These are phyloP conservation scores for Bullera alba DNA, from an alignment of 768 basidiomycete species.

Conservation along the genomic window DNA sequence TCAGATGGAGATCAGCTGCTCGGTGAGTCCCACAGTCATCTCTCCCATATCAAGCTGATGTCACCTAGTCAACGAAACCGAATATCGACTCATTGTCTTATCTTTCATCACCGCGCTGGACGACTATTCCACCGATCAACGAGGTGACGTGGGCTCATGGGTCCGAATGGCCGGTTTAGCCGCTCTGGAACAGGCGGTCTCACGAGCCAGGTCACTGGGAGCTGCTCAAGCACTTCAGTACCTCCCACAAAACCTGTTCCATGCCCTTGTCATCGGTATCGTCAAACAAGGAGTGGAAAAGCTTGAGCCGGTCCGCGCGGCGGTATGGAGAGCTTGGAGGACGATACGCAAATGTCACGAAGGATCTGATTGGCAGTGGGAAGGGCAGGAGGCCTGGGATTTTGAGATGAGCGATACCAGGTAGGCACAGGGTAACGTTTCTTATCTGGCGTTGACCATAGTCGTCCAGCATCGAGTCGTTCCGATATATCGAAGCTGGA, in stretches of 20 bases:
- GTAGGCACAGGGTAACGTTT: conserved; percentile 3
- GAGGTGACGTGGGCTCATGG: conserved; percentile 97
- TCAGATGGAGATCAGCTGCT: conserved; percentile 1
- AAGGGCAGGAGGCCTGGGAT: conserved; percentile 1
- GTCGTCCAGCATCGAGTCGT: conserved; percentile 10
- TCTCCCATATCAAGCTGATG: background rate
- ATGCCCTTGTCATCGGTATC: conserved; percentile 51
- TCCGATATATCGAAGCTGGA: conserved; percentile 23
- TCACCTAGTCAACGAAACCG: background rate
- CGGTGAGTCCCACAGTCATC: conserved; percentile 7
- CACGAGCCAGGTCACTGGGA: background rate
- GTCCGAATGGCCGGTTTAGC: conserved; percentile 70
- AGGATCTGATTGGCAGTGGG: conserved; percentile 15
- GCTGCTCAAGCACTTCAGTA: background rate
- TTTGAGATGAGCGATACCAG: conserved; percentile 1
- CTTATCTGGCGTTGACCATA: background rate
- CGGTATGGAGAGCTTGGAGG: conserved; percentile 50
- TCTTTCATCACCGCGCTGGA: conserved; percentile 61
- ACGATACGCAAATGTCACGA: conserved; percentile 4
- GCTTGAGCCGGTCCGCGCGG: conserved; percentile 80
- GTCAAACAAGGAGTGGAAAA: conserved; percentile 86
- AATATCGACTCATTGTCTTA: conserved; percentile 43
- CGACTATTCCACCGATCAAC: conserved; percentile 88
- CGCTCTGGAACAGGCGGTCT: conserved; percentile 49
- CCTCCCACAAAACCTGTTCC: conserved; percentile 4